Percentiles rank a stretch among this genome's conserved stretches.
phyloP scores from a whole-genome alignment of 352 stramenopile genomes.

The Phytophthora aleatoria region DNA sequence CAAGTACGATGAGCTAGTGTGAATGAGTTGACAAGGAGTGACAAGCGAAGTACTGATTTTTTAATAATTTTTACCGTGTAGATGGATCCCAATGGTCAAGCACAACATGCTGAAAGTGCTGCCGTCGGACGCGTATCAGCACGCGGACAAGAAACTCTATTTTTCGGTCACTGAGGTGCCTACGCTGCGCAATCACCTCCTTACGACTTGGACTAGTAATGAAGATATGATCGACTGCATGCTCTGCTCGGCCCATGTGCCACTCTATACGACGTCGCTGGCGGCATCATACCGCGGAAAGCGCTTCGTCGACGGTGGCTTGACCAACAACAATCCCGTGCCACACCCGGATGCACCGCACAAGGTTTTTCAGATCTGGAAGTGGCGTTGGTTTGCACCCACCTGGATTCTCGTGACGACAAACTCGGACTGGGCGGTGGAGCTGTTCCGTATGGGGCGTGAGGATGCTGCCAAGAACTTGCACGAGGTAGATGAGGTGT shows the following conservation, averaged over 20 bases:
- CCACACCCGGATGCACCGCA: constrained; percentile 55
- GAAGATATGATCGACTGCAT: constrained; percentile 87
- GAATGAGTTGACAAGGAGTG: background rate
- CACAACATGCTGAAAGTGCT: constrained; percentile 66
- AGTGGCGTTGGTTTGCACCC: constrained; percentile 80
- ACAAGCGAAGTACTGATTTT: background rate
- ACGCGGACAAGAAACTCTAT: constrained; percentile 70
- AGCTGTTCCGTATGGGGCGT: constrained; percentile 80
- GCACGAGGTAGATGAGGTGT: constrained; percentile 66
- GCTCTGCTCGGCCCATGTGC: constrained; percentile 74
- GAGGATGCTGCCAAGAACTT: constrained; percentile 73
- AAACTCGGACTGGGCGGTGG: constrained; percentile 70
- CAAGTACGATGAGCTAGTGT: constrained; percentile 37
- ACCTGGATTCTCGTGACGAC: constrained; percentile 82
- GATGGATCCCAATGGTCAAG: constrained; percentile 81
- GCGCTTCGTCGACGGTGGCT: constrained; percentile 70
- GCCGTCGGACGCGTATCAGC: constrained; percentile 65
- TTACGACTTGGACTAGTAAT: constrained; percentile 75
- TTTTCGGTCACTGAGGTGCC: constrained; percentile 81
- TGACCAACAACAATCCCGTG: constrained; percentile 76
- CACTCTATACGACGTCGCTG: constrained; percentile 75
- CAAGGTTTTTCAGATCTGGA: constrained; percentile 87
- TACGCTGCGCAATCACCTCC: constrained; percentile 66
- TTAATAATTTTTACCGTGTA: constrained; percentile 9
- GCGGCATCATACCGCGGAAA: constrained; percentile 70